Evolutionary conservation across 257 asterid genomes (phyloP).

Genomic region (Scutellaria minor): DNA sequence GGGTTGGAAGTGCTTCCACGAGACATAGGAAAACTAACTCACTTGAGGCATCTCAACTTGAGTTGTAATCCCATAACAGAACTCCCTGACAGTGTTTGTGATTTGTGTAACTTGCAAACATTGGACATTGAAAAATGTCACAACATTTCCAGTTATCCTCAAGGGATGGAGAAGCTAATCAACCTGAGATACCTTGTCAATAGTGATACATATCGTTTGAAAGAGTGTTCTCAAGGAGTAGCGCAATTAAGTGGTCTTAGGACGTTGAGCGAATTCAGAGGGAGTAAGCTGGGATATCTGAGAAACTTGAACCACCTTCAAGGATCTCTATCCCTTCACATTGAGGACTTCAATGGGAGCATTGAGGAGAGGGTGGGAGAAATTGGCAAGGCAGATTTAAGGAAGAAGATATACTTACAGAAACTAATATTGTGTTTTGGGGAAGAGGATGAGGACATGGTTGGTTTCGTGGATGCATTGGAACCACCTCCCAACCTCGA

Average conservation of each 20-base stretch:
- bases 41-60: background rate
- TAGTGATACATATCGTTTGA: background rate
- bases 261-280: background rate
- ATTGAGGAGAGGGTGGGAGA: background rate
- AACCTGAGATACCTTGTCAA: background rate
- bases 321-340: background rate
- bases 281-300: background rate
- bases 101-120: background rate
- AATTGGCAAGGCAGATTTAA: background rate
- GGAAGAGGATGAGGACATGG: no score
- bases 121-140: background rate
- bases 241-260: background rate
- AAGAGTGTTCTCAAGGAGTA: background rate
- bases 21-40: background rate
- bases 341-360: background rate
- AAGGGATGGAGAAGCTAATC: background rate
- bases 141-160: background rate
- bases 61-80: background rate
- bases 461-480: no score
- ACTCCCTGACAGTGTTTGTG: background rate
- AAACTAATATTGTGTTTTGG: background rate
- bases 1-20: background rate
- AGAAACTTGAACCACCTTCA: background rate
- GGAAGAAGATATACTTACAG: background rate
- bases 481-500: no score